A percentile compares a stretch with the other conserved stretches of the same genome.
Evolutionary conservation across 1,284 basidiomycete genomes (phyloP).

Genomic region (Cystobasidium slooffiae): DNA sequence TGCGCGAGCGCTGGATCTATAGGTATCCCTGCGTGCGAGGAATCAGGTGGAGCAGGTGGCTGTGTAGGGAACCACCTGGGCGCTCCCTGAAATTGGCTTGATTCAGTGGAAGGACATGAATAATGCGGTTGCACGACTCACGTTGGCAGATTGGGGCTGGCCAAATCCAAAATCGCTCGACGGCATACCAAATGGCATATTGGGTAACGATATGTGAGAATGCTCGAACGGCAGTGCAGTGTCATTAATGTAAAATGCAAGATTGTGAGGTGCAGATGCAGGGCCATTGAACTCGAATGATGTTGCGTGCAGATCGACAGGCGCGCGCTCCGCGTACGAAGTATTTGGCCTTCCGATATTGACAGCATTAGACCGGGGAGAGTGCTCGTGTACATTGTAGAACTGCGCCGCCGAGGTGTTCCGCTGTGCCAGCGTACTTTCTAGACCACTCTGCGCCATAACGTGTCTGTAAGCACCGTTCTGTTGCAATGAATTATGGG

Average conservation of each 20-base stretch:
- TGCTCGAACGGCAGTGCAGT: slow-evolving; percentile 1
- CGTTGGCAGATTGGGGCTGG: background rate
- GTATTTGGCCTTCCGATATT: background rate
- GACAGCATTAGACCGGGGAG: background rate
- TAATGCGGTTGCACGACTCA: background rate
- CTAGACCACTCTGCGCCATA: background rate
- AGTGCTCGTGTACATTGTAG: slow-evolving; percentile 11
- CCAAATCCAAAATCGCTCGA: background rate
- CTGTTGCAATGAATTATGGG: background rate
- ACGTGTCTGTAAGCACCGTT: background rate
- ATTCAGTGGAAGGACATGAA: background rate
- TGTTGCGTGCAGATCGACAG: background rate
- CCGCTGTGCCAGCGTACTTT: slow-evolving; percentile 1
- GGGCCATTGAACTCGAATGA: background rate
- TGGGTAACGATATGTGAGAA: slow-evolving; percentile 3
- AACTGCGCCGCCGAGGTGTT: slow-evolving; percentile 20
- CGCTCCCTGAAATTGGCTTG: background rate
- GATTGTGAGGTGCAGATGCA: background rate
- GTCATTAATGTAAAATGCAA: background rate
- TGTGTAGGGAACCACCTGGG: background rate
- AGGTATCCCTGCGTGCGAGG: too few relatives aligned
- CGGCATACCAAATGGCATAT: slow-evolving; percentile 28
- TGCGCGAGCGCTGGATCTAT: background rate
- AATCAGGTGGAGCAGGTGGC: background rate
- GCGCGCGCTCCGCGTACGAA: background rate